These are phyloP conservation scores for Carex arenaria DNA, from an alignment of 202 grass and related monocot genomes.

Conservation along the genomic window DNA sequence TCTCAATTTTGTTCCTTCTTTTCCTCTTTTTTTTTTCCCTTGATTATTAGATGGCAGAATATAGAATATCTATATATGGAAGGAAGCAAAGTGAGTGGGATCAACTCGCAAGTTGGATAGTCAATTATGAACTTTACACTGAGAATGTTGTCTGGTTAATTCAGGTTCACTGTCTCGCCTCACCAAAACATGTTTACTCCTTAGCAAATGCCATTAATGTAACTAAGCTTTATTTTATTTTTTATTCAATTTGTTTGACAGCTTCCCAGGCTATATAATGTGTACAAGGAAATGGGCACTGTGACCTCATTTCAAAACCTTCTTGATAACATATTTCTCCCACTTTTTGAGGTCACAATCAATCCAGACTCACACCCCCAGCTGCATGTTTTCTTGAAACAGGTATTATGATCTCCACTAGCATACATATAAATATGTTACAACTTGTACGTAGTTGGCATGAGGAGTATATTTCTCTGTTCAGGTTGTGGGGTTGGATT, in stretches of 20 bases:
- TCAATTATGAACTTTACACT: conserved; percentile 92
- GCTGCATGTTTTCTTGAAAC: conserved; percentile 86
- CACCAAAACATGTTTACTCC: not conserved
- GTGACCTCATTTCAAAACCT: conserved; percentile 95
- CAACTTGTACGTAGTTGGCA: not conserved
- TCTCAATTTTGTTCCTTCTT: not conserved
- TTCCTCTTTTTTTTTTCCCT: not conserved
- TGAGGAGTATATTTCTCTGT: conserved; percentile 1
- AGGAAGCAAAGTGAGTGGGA: conserved; percentile 99
- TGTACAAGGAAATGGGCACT: conserved; percentile 99
- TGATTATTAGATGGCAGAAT: conserved; percentile 85
- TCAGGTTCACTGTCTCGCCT: conserved; percentile 50
- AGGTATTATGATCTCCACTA: conserved; percentile 40
- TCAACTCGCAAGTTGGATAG: conserved; percentile 97
- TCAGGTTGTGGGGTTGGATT: conserved; percentile 92
- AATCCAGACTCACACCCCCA: conserved; percentile 90
- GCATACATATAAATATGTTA: not conserved
- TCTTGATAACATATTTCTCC: conserved; percentile 98
- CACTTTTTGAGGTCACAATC: conserved; percentile 95
- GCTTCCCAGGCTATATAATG: conserved; percentile 89
- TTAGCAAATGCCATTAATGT: not conserved
- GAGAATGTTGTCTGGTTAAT: conserved; percentile 98
- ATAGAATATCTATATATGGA: conserved; percentile 96
- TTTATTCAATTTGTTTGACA: conserved; percentile 30
- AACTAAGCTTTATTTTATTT: not conserved